phyloP scores from a whole-genome alignment of 73 alveolate genomes.

The Stentor coeruleus region DNA sequence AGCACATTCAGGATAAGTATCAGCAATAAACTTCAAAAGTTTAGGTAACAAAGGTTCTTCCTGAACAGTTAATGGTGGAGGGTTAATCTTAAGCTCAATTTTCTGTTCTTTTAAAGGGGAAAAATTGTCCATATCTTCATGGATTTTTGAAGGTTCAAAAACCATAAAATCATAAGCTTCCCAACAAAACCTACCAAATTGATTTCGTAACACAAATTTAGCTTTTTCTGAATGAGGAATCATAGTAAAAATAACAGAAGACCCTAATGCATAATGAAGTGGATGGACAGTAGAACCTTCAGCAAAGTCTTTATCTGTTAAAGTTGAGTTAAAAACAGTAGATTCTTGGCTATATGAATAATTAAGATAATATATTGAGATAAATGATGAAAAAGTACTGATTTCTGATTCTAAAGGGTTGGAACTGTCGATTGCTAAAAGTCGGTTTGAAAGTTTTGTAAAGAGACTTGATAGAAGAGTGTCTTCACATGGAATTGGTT shows the following conservation, averaged over 20 bases:
- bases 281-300: background rate
- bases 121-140: background rate
- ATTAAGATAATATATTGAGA: background rate
- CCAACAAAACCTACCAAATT: conserved; percentile 24
- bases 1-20: conserved; percentile 6
- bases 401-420: conserved; percentile 14
- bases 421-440: background rate
- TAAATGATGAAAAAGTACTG: background rate
- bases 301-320: background rate
- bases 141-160: conserved; percentile 4
- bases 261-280: conserved; percentile 10
- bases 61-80: background rate
- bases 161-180: background rate
- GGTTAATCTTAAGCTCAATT: background rate
- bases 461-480: background rate
- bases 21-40: background rate
- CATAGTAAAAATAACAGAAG: conserved; percentile 18
- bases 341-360: background rate
- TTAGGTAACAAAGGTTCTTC: conserved; percentile 5
- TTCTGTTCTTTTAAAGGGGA: background rate
- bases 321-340: background rate
- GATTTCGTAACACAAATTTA: conserved; percentile 3
- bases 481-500: background rate
- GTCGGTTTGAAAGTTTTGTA: background rate
- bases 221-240: background rate